Percentiles rank a stretch among this genome's conserved stretches.
Evolutionary conservation across 169 alveolate genomes (phyloP).

Genomic region (Nephromyces sp.): DNA sequence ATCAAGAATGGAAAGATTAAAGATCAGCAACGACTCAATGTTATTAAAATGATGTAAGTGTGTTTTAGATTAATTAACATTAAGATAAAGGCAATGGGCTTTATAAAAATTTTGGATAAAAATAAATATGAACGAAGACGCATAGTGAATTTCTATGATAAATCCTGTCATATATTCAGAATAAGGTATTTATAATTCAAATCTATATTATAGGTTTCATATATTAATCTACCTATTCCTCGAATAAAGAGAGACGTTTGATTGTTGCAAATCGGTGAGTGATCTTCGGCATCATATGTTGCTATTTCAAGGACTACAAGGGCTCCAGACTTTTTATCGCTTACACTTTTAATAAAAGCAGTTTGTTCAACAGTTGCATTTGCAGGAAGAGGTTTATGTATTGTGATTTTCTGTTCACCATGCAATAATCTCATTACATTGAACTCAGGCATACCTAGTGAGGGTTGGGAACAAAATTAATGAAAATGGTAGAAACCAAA

Average conservation of each 20-base stretch:
- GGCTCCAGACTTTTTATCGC: slow-evolving; percentile 27
- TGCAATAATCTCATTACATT: slow-evolving; percentile 69
- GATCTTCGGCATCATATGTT: neutral
- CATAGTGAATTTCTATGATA: no score
- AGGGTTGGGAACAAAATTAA: no score
- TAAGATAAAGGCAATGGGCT: no score
- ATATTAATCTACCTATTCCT: slow-evolving; percentile 20
- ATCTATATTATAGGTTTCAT: no score
- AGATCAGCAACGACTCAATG: no score
- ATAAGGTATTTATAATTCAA: no score
- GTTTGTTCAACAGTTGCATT: neutral
- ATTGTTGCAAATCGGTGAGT: neutral
- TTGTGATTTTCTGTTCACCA: slow-evolving; percentile 58
- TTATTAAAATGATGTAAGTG: no score
- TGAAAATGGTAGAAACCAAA: no score
- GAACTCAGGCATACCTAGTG: slow-evolving; percentile 63
- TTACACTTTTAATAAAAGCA: neutral
- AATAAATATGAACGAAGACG: no score
- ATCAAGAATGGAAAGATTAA: neutral
- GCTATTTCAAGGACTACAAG: neutral
- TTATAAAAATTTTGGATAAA: no score
- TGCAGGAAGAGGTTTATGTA: slow-evolving; percentile 2
- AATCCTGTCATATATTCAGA: no score
- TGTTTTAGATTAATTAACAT: no score
- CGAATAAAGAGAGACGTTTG: slow-evolving; percentile 16